These are phyloP conservation scores for Microthlaspi erraticum DNA, from an alignment of 345 rosid species.

Conservation along the genomic window DNA sequence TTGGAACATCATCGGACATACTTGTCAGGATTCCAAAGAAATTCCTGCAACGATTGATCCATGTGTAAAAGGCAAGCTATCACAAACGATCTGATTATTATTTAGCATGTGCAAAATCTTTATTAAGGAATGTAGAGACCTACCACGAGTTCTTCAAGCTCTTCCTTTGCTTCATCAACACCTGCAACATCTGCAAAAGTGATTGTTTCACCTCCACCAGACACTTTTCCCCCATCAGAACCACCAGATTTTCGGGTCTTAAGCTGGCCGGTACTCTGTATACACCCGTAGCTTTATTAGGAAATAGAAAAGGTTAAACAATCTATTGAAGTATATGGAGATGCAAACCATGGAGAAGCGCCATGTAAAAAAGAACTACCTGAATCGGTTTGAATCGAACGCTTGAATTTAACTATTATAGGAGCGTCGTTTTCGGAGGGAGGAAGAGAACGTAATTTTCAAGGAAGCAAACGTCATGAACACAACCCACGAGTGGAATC, in stretches of 20 bases:
- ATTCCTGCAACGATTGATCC: constrained; percentile 64
- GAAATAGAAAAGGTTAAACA: background rate
- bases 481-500: constrained; percentile 54
- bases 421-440: too few species aligned
- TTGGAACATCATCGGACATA: too few species aligned
- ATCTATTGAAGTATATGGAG: background rate
- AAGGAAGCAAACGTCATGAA: constrained; percentile 84
- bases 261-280: constrained; percentile 82
- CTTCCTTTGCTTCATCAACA: constrained; percentile 98
- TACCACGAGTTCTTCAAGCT: constrained; percentile 98
- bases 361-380: too few species aligned
- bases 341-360: constrained; percentile 75
- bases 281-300: constrained; percentile 11
- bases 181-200: constrained; percentile 98
- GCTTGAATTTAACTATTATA: too few species aligned
- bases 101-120: constrained; percentile 6
- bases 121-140: constrained; percentile 23
- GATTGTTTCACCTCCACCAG: constrained; percentile 75
- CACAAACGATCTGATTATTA: constrained; percentile 14
- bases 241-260: constrained; percentile 75
- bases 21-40: constrained; percentile 90
- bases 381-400: too few species aligned
- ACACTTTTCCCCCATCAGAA: constrained; percentile 61
- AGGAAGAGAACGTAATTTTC: constrained; percentile 58
- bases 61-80: constrained; percentile 32